A percentile compares a stretch with the other conserved stretches of the same genome.
These are phyloP conservation scores for Helichrysum umbraculigerum DNA, from an alignment of 129 eudicot genomes.

Conservation along the genomic window DNA sequence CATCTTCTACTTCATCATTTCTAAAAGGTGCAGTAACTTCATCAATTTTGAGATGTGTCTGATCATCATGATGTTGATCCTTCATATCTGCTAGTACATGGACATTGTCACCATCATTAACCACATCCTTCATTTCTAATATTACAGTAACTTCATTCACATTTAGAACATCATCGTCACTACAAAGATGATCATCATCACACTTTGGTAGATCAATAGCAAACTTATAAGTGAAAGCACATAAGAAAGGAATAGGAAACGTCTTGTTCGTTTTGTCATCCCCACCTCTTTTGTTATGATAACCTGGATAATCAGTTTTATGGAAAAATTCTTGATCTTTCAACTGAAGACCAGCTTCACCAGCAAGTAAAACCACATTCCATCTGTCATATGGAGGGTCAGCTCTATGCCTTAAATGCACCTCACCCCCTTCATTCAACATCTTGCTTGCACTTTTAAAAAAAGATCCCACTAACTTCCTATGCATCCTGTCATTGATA, in stretches of 20 bases:
- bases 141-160: neutral
- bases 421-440: constrained; percentile 47
- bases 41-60: neutral
- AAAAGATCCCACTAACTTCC: constrained; percentile 31
- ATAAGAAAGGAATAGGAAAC: constrained; percentile 32
- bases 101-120: no score
- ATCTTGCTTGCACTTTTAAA: constrained; percentile 43
- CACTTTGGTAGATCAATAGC: constrained; percentile 9
- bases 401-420: constrained; percentile 52
- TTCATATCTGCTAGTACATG: no score
- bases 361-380: constrained; percentile 43
- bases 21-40: neutral
- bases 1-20: neutral
- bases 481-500: constrained; percentile 34
- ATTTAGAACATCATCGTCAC: neutral
- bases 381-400: constrained; percentile 43
- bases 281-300: constrained; percentile 50
- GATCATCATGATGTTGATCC: constrained; percentile 4
- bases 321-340: constrained; percentile 30
- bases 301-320: constrained; percentile 38
- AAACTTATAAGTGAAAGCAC: constrained; percentile 45
- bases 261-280: constrained; percentile 26
- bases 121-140: no score
- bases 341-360: constrained; percentile 28
- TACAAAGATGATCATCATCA: neutral